Conservation (phyloP, 164 flowering plant genomes). For the Piper betle region DNA sequence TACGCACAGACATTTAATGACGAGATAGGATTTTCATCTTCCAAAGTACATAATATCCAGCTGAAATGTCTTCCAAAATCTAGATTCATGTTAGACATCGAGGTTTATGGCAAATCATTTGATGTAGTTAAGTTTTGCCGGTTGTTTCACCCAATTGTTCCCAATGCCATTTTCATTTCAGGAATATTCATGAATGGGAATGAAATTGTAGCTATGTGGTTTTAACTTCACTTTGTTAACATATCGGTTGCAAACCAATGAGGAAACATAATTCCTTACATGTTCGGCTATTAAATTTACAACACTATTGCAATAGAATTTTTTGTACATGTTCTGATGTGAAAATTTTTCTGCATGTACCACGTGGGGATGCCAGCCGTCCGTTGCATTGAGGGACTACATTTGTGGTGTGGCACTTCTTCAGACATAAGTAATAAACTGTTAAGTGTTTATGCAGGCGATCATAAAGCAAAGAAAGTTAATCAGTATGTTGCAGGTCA, state of each 20-base stretch:
- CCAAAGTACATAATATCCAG: slow-evolving; percentile 34
- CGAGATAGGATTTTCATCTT: slow-evolving; percentile 54
- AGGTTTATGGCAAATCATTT: not conserved
- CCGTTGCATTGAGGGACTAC: not conserved
- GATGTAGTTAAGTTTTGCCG: not conserved
- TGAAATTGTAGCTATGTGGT: not conserved
- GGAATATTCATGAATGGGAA: not conserved
- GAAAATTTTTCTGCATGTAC: not conserved
- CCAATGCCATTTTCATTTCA: not conserved
- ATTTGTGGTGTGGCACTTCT: not conserved
- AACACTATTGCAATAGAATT: not conserved
- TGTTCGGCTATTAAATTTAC: not conserved
- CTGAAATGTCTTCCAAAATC: slow-evolving; percentile 42
- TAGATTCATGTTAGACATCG: slow-evolving; percentile 21
- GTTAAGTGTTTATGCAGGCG: not conserved
- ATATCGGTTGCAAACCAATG: slow-evolving; percentile 10
- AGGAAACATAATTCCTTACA: not conserved
- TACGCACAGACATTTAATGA: slow-evolving; percentile 21
- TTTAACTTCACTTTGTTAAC: not conserved
- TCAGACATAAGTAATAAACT: not conserved
- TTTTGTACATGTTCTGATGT: not conserved
- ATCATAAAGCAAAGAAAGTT: not conserved
- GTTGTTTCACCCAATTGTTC: not conserved
- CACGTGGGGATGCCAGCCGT: not conserved
- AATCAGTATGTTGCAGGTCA: not conserved